Percentiles rank a stretch among this genome's conserved stretches.
Evolutionary conservation across 495 filamentous ascomycete genomes (phyloP).

Genomic region (Talaromyces borbonicus): DNA sequence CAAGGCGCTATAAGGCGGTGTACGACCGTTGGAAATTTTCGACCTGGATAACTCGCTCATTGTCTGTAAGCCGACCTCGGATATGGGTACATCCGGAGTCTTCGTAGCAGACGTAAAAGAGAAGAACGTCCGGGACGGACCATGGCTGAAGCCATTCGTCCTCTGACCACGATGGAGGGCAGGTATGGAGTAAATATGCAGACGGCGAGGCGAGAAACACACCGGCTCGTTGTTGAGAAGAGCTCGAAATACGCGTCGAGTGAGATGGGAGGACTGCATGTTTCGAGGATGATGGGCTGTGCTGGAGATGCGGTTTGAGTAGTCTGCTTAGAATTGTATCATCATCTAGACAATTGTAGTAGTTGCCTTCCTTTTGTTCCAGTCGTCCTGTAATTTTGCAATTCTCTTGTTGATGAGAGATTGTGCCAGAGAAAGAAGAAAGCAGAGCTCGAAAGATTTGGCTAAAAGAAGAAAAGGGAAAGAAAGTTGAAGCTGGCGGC

Average conservation of each 20-base stretch:
- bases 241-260: slow-evolving; percentile 60
- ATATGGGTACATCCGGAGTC: slow-evolving; percentile 16
- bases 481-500: no score
- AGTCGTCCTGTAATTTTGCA: no score
- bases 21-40: slow-evolving; percentile 30
- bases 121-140: slow-evolving; percentile 25
- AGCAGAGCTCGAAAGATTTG: no score
- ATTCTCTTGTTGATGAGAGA: no score
- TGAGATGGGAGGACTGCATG: slow-evolving; percentile 73
- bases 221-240: slow-evolving; percentile 57
- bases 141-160: not conserved
- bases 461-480: no score
- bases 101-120: slow-evolving; percentile 18
- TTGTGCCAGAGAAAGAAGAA: no score
- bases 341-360: not conserved
- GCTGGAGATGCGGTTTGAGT: not conserved
- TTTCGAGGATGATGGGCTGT: slow-evolving; percentile 11
- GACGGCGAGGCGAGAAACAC: slow-evolving; percentile 32
- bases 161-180: not conserved
- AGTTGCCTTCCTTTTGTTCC: no score
- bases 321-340: not conserved
- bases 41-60: slow-evolving; percentile 35
- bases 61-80: slow-evolving; percentile 32
- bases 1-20: slow-evolving; percentile 50
- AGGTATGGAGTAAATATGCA: slow-evolving; percentile 15